Evolutionary conservation across 345 rosid genomes (phyloP).

Genomic region (Eucalyptus leucophloia): DNA sequence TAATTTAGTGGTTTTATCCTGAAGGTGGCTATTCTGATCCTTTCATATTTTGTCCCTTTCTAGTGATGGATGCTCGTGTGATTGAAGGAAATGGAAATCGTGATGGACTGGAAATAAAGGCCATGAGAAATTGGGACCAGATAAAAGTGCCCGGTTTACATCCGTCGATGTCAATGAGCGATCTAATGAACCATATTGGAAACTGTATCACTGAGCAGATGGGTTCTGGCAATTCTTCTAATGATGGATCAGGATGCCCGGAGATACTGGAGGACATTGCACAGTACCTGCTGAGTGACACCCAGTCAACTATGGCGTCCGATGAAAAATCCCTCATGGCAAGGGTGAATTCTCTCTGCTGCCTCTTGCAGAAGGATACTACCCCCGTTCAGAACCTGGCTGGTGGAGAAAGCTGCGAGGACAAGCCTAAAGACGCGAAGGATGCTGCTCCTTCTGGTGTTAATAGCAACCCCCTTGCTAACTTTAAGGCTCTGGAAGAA

Average conservation of each 20-base stretch:
- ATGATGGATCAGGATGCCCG: slow-evolving; percentile 24
- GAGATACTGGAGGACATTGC: slow-evolving; percentile 65
- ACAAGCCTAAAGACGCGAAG: slow-evolving; percentile 7
- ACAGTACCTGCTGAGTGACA: slow-evolving; percentile 78
- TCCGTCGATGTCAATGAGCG: slow-evolving; percentile 84
- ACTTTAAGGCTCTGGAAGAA: slow-evolving; percentile 21
- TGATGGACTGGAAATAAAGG: slow-evolving; percentile 56
- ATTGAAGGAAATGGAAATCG: slow-evolving; percentile 45
- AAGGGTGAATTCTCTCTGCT: slow-evolving; percentile 90
- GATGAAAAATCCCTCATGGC: slow-evolving; percentile 97
- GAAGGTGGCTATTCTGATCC: not conserved
- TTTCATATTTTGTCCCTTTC: not conserved
- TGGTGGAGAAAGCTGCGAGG: slow-evolving; percentile 24
- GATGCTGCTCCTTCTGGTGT: slow-evolving; percentile 9
- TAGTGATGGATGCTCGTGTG: slow-evolving; percentile 50
- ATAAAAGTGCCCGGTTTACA: slow-evolving; percentile 81
- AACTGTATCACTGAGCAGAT: slow-evolving; percentile 63
- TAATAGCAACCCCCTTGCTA: slow-evolving; percentile 10
- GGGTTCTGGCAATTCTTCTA: slow-evolving; percentile 30
- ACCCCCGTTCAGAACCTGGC: slow-evolving; percentile 23
- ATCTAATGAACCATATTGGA: slow-evolving; percentile 70
- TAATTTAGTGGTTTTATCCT: not conserved
- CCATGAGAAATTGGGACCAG: slow-evolving; percentile 53
- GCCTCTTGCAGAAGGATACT: slow-evolving; percentile 86
- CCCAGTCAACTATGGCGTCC: slow-evolving; percentile 50